Evolutionary conservation across 106 monocot genomes (phyloP).

Genomic region (Gastrodia elata): DNA sequence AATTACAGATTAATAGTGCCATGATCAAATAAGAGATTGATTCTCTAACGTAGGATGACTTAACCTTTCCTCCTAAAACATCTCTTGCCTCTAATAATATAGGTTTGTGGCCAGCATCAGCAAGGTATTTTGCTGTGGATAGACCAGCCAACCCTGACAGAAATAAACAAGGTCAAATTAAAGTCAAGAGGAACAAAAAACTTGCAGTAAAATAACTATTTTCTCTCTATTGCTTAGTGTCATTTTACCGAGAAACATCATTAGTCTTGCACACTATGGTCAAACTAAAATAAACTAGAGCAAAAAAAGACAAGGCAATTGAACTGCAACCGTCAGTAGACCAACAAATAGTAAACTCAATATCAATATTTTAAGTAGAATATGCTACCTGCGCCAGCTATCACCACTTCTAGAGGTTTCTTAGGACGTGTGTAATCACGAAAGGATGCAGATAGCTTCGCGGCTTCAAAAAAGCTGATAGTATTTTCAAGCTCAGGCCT

Average conservation of each 20-base stretch:
- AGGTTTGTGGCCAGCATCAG: constrained; percentile 91
- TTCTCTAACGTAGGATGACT: not conserved
- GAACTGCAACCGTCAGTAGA: not conserved
- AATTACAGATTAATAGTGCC: not conserved
- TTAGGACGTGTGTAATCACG: constrained; percentile 35
- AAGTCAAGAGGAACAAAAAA: not conserved
- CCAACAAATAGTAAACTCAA: not conserved
- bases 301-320: not conserved
- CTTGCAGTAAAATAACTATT: not conserved
- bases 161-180: constrained; percentile 3
- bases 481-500: constrained; percentile 83
- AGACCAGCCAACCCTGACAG: constrained; percentile 88
- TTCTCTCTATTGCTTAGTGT: not conserved
- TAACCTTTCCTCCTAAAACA: constrained; percentile 94
- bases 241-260: not conserved
- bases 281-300: not conserved
- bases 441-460: constrained; percentile 59
- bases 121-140: constrained; percentile 94
- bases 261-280: too few species aligned
- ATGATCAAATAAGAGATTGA: constrained; percentile 5
- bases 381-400: constrained; percentile 83
- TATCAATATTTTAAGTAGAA: not conserved
- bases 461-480: constrained; percentile 80
- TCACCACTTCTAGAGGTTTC: constrained; percentile 63
- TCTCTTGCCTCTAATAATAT: constrained; percentile 90